Evolutionary conservation across 805 yeast genomes (phyloP), one percentile per base, ranked within the genome.

Genomic region (Debaryomyces prosopidis): DNA sequence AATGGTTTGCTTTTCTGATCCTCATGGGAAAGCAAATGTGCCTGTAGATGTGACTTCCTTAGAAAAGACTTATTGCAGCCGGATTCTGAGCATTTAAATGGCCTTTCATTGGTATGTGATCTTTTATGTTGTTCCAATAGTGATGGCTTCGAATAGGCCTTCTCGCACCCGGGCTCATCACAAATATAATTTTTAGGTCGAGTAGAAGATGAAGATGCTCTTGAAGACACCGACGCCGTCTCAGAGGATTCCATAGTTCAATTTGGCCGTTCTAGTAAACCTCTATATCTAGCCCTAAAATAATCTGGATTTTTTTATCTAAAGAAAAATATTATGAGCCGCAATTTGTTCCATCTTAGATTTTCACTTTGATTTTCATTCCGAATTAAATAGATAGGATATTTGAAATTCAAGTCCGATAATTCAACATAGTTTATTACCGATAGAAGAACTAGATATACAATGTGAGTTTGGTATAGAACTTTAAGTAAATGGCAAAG

Each of bases 61-160:
- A 81, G 71, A 58, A 89, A 94, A 0, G 84, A 62, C 49, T 79
- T 80, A 1, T 66, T 71, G 64, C 99, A 94, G 3, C 63, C 69
- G 2, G 65, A 60, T 12, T 69, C 70, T 5, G 71, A 66, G 63
- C 97, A 87, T 31, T 62, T 63, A 58, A 79, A 90, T 0, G 96
- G 96, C 47, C 95, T 76, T 51, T 87, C 92, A 50, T 81, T 79
- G 4, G 89, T 80, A 63, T 90, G 97, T 1, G 90, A 74, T 52
- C 90, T 75, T 61, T 75, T 68, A 64, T 90, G 99, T 56, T 89
- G 96, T 30, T 84, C 87, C 41, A 94, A 69, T 9, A 89, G 71
- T 1, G 95, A 84, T 0, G 97, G 97, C 40, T 92, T 75, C 5
- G 86, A 70, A 57, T 89, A 92, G 1, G 87, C 77, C 62, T 89